These are phyloP conservation scores for Cupressus sempervirens DNA, from an alignment of 75 land plant genomes.

Conservation along the genomic window DNA sequence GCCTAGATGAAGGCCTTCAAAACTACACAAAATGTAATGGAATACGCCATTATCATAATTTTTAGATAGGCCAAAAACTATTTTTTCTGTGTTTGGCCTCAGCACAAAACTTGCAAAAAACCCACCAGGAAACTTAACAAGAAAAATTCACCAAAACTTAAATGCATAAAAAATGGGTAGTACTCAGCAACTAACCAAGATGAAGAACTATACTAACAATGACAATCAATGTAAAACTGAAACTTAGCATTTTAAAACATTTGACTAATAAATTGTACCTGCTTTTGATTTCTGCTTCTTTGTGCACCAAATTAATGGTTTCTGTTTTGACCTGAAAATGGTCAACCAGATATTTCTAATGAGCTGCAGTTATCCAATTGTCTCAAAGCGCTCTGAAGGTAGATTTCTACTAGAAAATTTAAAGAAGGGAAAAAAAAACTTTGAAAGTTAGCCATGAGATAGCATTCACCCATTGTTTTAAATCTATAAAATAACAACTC, in stretches of 20 bases:
- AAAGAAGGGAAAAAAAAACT: not conserved
- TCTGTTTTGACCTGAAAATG: slow-evolving; percentile 27
- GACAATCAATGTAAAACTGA: too few species aligned
- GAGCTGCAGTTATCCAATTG: not conserved
- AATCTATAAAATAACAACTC: not conserved
- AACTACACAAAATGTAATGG: too few species aligned
- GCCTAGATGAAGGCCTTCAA: too few species aligned
- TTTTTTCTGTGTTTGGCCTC: too few species aligned
- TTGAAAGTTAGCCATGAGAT: not conserved
- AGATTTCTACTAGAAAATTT: not conserved
- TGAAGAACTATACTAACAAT: not conserved
- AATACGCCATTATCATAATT: too few species aligned
- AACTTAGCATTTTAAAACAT: not conserved
- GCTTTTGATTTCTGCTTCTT: not conserved
- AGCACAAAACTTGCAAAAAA: too few species aligned
- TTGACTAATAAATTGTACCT: not conserved
- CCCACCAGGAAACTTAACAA: too few species aligned
- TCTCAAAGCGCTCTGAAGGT: not conserved
- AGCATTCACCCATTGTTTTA: not conserved
- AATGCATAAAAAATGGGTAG: too few species aligned
- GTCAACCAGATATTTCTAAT: slow-evolving; percentile 5
- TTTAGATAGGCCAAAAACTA: too few species aligned
- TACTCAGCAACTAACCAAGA: too few species aligned
- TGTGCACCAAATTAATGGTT: slow-evolving; percentile 4
- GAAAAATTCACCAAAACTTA: too few species aligned